These are phyloP conservation scores for Podospora sp. DNA, from an alignment of 495 filamentous ascomycete genomes.

Conservation along the genomic window DNA sequence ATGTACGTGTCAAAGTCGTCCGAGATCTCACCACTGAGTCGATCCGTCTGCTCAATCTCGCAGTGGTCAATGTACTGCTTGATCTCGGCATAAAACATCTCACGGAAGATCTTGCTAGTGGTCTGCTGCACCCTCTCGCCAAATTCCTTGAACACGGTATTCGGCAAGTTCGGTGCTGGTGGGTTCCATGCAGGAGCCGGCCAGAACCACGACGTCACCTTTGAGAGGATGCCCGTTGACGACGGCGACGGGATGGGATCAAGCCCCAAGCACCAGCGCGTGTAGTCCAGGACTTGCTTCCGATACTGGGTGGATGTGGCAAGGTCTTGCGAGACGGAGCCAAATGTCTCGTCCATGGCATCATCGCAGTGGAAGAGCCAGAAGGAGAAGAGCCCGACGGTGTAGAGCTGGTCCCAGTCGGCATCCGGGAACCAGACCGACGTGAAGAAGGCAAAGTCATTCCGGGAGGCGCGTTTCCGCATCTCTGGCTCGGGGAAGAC, in stretches of 20 bases:
- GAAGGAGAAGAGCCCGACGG: slow-evolving; percentile 15
- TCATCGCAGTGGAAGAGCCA: slow-evolving; percentile 26
- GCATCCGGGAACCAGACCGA: slow-evolving; percentile 21
- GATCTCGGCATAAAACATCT: slow-evolving; percentile 18
- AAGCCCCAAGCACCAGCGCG: slow-evolving; percentile 13
- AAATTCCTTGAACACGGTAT: slow-evolving; percentile 17
- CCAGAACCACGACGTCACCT: slow-evolving; percentile 3
- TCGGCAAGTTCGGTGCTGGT: slow-evolving; percentile 13
- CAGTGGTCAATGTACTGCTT: slow-evolving; percentile 16
- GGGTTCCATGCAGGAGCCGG: slow-evolving; percentile 4
- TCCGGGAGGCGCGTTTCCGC: slow-evolving; percentile 3
- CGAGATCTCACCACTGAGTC: slow-evolving; percentile 14
- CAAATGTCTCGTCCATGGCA: slow-evolving; percentile 15
- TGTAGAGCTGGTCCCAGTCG: slow-evolving; percentile 20
- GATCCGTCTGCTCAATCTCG: slow-evolving; percentile 19
- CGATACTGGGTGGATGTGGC: slow-evolving; percentile 16
- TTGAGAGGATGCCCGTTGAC: not conserved
- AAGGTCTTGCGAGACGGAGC: slow-evolving; percentile 9
- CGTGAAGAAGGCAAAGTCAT: slow-evolving; percentile 21
- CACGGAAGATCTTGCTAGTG: slow-evolving; percentile 6
- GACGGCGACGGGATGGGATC: not conserved
- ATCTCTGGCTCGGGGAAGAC: slow-evolving; percentile 13
- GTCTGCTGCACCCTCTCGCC: not conserved
- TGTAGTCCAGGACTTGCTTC: slow-evolving; percentile 13
- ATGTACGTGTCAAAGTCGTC: slow-evolving; percentile 17